A percentile compares a stretch with the other conserved stretches of the same genome.
Evolutionary conservation across 2,329 filamentous ascomycete species (phyloP).

Genomic region (Talaromyces islandicus): DNA sequence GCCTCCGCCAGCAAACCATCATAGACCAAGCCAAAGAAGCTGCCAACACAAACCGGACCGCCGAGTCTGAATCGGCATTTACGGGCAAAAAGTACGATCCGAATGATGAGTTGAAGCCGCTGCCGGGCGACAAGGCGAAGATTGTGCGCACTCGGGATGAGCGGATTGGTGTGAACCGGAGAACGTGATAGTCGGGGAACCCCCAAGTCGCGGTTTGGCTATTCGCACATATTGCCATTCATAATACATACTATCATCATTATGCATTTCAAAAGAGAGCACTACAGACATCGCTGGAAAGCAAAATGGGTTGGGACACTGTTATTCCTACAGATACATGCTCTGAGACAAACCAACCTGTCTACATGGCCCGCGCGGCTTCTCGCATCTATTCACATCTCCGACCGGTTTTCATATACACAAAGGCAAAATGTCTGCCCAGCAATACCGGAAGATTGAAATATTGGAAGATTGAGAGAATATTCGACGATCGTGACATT

Average conservation of each 20-base stretch:
- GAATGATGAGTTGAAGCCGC: slow-evolving; percentile 45
- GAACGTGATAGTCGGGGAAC: too few species aligned
- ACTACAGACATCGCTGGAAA: background rate
- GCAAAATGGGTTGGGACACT: background rate
- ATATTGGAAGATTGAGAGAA: background rate
- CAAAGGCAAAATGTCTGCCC: background rate
- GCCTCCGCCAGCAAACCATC: slow-evolving; percentile 23
- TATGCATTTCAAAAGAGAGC: too few species aligned
- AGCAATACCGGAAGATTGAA: background rate
- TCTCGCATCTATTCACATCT: background rate
- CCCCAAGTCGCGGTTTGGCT: too few species aligned
- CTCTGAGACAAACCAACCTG: background rate
- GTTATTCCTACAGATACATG: background rate
- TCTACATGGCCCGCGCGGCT: background rate
- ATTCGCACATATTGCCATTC: too few species aligned
- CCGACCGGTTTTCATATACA: background rate
- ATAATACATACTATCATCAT: too few species aligned
- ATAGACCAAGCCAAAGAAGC: slow-evolving; percentile 11
- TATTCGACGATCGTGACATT: background rate
- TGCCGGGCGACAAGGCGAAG: slow-evolving; percentile 44
- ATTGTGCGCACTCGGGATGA: slow-evolving; percentile 43
- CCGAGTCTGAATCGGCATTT: slow-evolving; percentile 2
- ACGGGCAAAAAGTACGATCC: slow-evolving; percentile 30
- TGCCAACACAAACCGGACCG: background rate
- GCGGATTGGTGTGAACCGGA: slow-evolving; percentile 32